Evolutionary conservation across 148 eudicot genomes (phyloP).

Genomic region (Drosera capensis): DNA sequence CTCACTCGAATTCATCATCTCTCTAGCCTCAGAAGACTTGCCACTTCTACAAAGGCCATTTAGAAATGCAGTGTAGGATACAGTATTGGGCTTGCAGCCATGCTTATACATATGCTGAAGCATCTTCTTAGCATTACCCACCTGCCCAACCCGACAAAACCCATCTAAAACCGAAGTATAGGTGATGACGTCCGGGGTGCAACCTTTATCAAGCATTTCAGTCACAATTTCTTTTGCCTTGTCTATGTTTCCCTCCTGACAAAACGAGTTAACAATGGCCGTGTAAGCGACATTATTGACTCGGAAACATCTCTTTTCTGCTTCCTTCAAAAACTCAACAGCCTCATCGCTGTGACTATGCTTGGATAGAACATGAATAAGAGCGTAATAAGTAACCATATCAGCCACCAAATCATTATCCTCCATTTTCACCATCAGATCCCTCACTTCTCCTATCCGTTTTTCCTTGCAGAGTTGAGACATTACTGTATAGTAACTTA

Average conservation of each 20-base stretch:
- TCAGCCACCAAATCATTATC: constrained; percentile 15
- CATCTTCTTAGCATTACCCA: constrained; percentile 25
- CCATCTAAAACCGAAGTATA: constrained; percentile 19
- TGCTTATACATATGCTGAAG: constrained; percentile 17
- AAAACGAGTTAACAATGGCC: constrained; percentile 21
- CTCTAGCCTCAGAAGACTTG: constrained; percentile 21
- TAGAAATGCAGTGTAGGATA: constrained; percentile 18
- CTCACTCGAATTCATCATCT: constrained; percentile 21
- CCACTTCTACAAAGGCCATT: constrained; percentile 25
- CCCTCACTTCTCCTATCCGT: constrained; percentile 21
- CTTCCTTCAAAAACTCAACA: constrained; percentile 18
- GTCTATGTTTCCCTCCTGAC: constrained; percentile 18
- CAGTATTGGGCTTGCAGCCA: constrained; percentile 24
- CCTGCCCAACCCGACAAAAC: constrained; percentile 15
- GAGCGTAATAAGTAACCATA: constrained; percentile 23
- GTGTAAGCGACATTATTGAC: constrained; percentile 22
- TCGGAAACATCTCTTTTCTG: constrained; percentile 20
- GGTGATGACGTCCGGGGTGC: constrained; percentile 25
- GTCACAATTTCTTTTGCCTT: constrained; percentile 18
- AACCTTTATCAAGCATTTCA: constrained; percentile 21
- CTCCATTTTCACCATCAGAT: constrained; percentile 21
- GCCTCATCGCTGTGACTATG: constrained; percentile 25
- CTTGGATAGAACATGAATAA: constrained; percentile 25
- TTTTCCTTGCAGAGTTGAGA: constrained; percentile 23
- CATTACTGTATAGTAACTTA: constrained; percentile 30